phyloP scores from a whole-genome alignment of 73 alveolate species.

The Blepharisma japonicum region DNA sequence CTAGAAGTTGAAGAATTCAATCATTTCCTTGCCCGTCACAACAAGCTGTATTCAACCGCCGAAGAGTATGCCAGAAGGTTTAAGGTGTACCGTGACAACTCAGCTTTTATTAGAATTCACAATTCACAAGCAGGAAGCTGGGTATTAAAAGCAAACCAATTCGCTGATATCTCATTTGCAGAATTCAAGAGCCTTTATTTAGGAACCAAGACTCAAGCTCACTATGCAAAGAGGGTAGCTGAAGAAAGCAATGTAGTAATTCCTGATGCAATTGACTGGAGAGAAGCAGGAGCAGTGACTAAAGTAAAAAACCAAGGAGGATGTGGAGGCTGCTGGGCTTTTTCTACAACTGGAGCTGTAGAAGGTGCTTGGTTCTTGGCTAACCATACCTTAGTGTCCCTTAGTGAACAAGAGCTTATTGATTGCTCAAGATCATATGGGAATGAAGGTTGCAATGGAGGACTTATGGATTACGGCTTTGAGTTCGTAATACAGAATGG shows the following conservation, averaged over 20 bases:
- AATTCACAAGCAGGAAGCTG: background rate
- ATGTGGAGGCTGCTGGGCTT: constrained; percentile 45
- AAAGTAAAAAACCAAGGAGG: constrained; percentile 36
- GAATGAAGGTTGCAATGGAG: constrained; percentile 66
- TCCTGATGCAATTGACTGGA: constrained; percentile 45
- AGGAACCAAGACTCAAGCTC: constrained; percentile 26
- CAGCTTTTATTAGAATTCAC: constrained; percentile 20
- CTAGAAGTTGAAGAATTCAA: constrained; percentile 9
- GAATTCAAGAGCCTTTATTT: constrained; percentile 34
- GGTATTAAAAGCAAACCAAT: constrained; percentile 23
- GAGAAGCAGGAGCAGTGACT: constrained; percentile 36
- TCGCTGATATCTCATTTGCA: constrained; percentile 33
- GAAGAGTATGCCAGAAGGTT: constrained; percentile 47
- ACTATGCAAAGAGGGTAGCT: background rate
- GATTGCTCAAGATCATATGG: constrained; percentile 44
- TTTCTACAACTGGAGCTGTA: constrained; percentile 39
- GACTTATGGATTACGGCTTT: constrained; percentile 66
- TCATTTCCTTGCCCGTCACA: background rate
- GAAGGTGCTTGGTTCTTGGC: constrained; percentile 33
- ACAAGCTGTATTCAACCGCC: constrained; percentile 42
- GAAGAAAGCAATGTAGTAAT: background rate
- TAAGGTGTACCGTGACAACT: constrained; percentile 36
- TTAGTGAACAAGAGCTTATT: constrained; percentile 38
- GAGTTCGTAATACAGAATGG: constrained; percentile 34
- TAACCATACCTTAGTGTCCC: background rate